Evolutionary conservation across 495 filamentous ascomycete species (phyloP).

Genomic region (Penicillium samsonianum): DNA sequence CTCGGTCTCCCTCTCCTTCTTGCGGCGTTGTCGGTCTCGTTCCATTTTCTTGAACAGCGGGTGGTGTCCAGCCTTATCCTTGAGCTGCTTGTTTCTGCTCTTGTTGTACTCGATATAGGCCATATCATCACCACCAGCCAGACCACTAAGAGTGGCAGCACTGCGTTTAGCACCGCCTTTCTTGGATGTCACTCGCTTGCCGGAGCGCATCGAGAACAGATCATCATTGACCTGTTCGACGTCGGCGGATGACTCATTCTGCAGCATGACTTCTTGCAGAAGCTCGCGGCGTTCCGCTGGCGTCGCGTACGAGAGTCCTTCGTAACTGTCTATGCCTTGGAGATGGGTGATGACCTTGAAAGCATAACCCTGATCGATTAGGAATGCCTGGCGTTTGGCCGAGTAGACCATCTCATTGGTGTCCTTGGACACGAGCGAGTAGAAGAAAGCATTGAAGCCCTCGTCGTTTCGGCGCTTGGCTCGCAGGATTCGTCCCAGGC

Average conservation of each 20-base stretch:
- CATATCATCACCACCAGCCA: constrained; percentile 93
- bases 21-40: constrained; percentile 67
- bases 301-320: constrained; percentile 77
- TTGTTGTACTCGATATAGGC: constrained; percentile 88
- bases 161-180: constrained; percentile 66
- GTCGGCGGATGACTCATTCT: constrained; percentile 79
- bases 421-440: constrained; percentile 94
- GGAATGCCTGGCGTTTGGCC: constrained; percentile 93
- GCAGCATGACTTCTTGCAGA: constrained; percentile 86
- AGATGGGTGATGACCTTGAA: constrained; percentile 99
- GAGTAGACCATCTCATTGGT: constrained; percentile 99
- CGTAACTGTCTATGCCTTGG: constrained; percentile 82
- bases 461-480: constrained; percentile 97
- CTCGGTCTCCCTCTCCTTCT: constrained; percentile 48
- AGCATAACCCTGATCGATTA: constrained; percentile 97
- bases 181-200: constrained; percentile 41
- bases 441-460: constrained; percentile 99
- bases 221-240: constrained; percentile 81
- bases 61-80: constrained; percentile 63
- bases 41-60: constrained; percentile 80
- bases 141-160: constrained; percentile 79
- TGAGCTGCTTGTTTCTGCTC: constrained; percentile 78
- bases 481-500: constrained; percentile 90
- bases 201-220: constrained; percentile 66
- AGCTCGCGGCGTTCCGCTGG: constrained; percentile 83